Percentiles rank a stretch among this genome's conserved stretches.
Evolutionary conservation across 2,329 filamentous ascomycete genomes (phyloP).

Genomic region (Aspergillus cejpii): DNA sequence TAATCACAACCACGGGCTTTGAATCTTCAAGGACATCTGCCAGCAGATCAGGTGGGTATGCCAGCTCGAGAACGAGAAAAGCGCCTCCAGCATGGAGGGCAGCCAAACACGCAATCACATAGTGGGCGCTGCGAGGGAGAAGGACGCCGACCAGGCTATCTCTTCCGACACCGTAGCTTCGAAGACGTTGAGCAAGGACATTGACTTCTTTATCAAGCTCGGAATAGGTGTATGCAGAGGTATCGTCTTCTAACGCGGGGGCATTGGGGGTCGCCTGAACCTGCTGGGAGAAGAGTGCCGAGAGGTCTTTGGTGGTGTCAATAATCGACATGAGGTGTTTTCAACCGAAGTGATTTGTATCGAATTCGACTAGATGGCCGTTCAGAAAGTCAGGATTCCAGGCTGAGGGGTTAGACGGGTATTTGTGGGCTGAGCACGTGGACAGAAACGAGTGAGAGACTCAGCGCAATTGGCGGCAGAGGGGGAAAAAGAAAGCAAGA

Average conservation of each 20-base stretch:
- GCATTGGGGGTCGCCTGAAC: constrained; percentile 61
- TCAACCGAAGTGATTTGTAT: neutral
- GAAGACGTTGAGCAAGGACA: constrained; percentile 58
- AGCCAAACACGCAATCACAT: constrained; percentile 71
- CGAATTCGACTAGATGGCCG: neutral
- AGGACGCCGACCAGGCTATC: constrained; percentile 70
- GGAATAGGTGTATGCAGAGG: constrained; percentile 60
- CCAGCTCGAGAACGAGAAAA: constrained; percentile 72
- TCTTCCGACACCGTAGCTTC: constrained; percentile 61
- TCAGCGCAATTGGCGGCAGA: neutral
- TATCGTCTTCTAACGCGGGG: constrained; percentile 65
- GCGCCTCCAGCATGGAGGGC: constrained; percentile 72
- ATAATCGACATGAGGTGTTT: constrained; percentile 53
- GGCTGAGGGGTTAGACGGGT: neutral
- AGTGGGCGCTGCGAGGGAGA: constrained; percentile 67
- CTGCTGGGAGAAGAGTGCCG: constrained; percentile 64
- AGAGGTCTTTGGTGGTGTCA: constrained; percentile 65
- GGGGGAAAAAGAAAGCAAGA: neutral
- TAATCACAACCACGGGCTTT: constrained; percentile 63
- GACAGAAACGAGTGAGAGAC: neutral
- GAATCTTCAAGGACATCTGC: constrained; percentile 73
- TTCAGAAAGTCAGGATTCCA: neutral
- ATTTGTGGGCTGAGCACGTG: neutral
- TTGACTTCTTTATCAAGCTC: constrained; percentile 64
- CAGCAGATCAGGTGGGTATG: constrained; percentile 66